These are phyloP conservation scores for Metahyphopichia silvanorum DNA, from an alignment of 805 yeast species.

Conservation along the genomic window DNA sequence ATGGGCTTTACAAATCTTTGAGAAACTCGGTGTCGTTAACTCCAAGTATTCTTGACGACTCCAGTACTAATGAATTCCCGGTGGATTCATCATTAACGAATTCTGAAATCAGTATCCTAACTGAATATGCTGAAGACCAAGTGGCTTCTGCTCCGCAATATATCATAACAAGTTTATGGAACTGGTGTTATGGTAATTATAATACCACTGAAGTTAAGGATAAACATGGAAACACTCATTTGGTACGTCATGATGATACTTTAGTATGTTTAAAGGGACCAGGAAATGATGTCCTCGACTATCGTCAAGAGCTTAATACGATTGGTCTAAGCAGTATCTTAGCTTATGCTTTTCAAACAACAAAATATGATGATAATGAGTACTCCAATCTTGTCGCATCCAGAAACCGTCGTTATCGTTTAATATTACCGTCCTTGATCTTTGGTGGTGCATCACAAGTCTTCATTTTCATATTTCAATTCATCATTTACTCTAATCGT, in stretches of 20 bases:
- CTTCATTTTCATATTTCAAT: conserved; percentile 22
- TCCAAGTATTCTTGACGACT: conserved; percentile 13
- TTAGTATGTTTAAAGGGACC: conserved; percentile 17
- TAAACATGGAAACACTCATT: conserved; percentile 11
- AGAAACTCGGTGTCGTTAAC: conserved; percentile 28
- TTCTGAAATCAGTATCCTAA: conserved; percentile 44
- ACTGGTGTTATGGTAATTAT: conserved; percentile 46
- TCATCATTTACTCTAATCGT: conserved; percentile 35
- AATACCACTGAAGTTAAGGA: conserved; percentile 13
- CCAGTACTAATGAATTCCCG: conserved; percentile 19
- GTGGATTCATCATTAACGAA: conserved; percentile 40
- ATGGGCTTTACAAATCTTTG: conserved; percentile 48
- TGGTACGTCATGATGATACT: conserved; percentile 14
- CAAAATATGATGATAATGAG: conserved; percentile 7
- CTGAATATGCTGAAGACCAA: conserved; percentile 44
- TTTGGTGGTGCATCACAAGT: conserved; percentile 26
- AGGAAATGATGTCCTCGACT: conserved; percentile 38
- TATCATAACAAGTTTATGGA: conserved; percentile 36
- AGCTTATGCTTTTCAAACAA: conserved; percentile 44
- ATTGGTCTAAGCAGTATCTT: conserved; percentile 43
- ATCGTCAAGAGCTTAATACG: conserved; percentile 34
- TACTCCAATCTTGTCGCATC: conserved; percentile 11
- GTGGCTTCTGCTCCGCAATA: conserved; percentile 50
- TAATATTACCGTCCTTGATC: conserved; percentile 25
- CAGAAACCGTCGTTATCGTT: conserved; percentile 13